phyloP scores from a whole-genome alignment of 805 yeast species.

The Myxozyma sirexii region DNA sequence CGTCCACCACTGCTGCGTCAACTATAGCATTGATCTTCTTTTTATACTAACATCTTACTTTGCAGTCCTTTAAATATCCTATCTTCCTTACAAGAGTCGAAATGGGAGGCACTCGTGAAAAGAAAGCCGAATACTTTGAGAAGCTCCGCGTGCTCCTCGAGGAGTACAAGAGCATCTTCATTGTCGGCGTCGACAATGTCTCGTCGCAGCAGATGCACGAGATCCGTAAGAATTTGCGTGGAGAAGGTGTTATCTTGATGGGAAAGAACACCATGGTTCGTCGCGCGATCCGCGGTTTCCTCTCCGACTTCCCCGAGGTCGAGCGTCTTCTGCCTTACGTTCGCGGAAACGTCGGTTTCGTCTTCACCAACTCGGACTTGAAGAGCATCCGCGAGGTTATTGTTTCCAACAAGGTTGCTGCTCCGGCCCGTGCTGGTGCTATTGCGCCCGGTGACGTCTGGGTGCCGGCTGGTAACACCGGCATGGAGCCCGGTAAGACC shows the following conservation, averaged over 20 bases:
- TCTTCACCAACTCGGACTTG: slow-evolving; percentile 96
- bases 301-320: slow-evolving; percentile 90
- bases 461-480: slow-evolving; percentile 99
- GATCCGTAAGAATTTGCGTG: slow-evolving; percentile 95
- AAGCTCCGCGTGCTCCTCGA: slow-evolving; percentile 94
- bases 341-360: slow-evolving; percentile 99
- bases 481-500: slow-evolving; percentile 99
- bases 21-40: too few relatives aligned
- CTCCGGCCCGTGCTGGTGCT: slow-evolving; percentile 99
- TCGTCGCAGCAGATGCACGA: slow-evolving; percentile 98
- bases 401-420: slow-evolving; percentile 94
- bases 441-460: slow-evolving; percentile 96
- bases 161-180: slow-evolving; percentile 96
- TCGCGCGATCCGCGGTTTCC: slow-evolving; percentile 97
- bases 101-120: slow-evolving; percentile 99
- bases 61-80: slow-evolving; percentile 86
- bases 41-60: neutral
- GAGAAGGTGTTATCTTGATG: slow-evolving; percentile 93
- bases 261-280: slow-evolving; percentile 99
- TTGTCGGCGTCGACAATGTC: slow-evolving; percentile 99
- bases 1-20: too few relatives aligned
- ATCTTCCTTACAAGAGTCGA: slow-evolving; percentile 77
- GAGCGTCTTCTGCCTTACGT: slow-evolving; percentile 94
- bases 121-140: slow-evolving; percentile 92
- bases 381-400: slow-evolving; percentile 87